Evolutionary conservation across 2,329 filamentous ascomycete genomes (phyloP).

Genomic region (Fusarium sp.): DNA sequence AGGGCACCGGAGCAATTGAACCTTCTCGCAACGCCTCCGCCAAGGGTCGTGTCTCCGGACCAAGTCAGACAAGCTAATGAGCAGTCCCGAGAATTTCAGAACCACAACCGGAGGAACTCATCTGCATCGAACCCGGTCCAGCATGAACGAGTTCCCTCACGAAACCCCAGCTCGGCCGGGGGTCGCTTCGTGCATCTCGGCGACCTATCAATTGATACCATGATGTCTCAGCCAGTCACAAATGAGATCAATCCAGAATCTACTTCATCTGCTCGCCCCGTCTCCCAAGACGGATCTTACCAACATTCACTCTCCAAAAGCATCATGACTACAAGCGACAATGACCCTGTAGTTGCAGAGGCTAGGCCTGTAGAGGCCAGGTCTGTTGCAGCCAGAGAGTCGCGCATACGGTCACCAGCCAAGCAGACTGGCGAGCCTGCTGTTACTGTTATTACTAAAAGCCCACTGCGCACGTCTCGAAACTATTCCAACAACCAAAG

Average conservation of each 20-base stretch:
- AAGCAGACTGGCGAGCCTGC: constrained; percentile 20
- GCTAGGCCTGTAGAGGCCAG: constrained; percentile 15
- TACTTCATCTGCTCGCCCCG: constrained; percentile 12
- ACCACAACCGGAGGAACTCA: constrained; percentile 1
- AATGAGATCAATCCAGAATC: constrained; percentile 5
- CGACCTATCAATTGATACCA: constrained; percentile 44
- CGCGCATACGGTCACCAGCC: constrained; percentile 19
- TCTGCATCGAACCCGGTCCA: background rate
- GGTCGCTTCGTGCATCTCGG: constrained; percentile 34
- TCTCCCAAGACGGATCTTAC: constrained; percentile 20
- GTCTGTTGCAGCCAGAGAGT: constrained; percentile 24
- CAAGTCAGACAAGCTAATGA: constrained; percentile 41
- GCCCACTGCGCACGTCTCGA: constrained; percentile 30
- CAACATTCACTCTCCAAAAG: constrained; percentile 36
- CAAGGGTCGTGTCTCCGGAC: constrained; percentile 33
- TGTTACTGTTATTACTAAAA: constrained; percentile 39
- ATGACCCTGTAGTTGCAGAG: constrained; percentile 30
- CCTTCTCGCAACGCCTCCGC: constrained; percentile 38
- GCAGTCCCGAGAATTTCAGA: constrained; percentile 28
- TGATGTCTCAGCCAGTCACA: constrained; percentile 39
- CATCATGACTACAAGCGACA: constrained; percentile 34
- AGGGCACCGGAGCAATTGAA: constrained; percentile 40
- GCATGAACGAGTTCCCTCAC: constrained; percentile 31
- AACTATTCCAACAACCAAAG: background rate
- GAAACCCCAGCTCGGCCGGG: constrained; percentile 44